A percentile compares a stretch with the other conserved stretches of the same genome.
Evolutionary conservation across 441 rosid species (phyloP).

Genomic region (Aleurites moluccanus): DNA sequence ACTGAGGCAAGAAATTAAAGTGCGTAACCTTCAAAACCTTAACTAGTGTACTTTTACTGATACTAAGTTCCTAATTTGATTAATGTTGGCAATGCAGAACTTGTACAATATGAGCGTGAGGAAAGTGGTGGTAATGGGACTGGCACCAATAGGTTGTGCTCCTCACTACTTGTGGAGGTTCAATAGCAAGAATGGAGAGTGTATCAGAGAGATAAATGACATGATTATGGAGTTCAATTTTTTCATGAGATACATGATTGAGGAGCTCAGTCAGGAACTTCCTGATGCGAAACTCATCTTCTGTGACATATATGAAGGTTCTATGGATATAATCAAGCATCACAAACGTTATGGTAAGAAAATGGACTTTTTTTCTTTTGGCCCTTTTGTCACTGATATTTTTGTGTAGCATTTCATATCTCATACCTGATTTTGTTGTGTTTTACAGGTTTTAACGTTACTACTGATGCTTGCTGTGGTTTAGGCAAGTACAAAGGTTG

Average conservation of each 20-base stretch:
- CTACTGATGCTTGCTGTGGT: slow-evolving; percentile 86
- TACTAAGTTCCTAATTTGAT: neutral
- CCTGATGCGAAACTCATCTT: slow-evolving; percentile 52
- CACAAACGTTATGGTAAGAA: slow-evolving; percentile 63
- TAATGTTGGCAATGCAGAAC: slow-evolving; percentile 44
- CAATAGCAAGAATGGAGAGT: slow-evolving; percentile 68
- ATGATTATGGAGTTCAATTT: slow-evolving; percentile 78
- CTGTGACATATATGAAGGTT: slow-evolving; percentile 71
- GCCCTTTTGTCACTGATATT: neutral
- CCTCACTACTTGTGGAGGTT: slow-evolving; percentile 75
- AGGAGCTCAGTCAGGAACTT: slow-evolving; percentile 63
- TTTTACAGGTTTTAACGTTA: slow-evolving; percentile 66
- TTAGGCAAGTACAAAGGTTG: slow-evolving; percentile 76
- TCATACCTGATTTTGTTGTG: neutral
- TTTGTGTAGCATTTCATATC: too few relatives aligned
- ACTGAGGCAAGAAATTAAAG: slow-evolving; percentile 70
- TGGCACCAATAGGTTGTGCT: slow-evolving; percentile 77
- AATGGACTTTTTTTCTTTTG: neutral
- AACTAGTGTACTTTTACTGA: neutral
- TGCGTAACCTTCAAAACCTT: slow-evolving; percentile 12
- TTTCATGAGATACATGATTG: slow-evolving; percentile 65
- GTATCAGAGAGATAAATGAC: slow-evolving; percentile 72
- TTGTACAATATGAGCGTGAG: slow-evolving; percentile 60
- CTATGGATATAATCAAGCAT: slow-evolving; percentile 75
- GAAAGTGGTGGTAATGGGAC: slow-evolving; percentile 66